Conservation (phyloP, 768 basidiomycete species). For the Boletellus sp. region DNA sequence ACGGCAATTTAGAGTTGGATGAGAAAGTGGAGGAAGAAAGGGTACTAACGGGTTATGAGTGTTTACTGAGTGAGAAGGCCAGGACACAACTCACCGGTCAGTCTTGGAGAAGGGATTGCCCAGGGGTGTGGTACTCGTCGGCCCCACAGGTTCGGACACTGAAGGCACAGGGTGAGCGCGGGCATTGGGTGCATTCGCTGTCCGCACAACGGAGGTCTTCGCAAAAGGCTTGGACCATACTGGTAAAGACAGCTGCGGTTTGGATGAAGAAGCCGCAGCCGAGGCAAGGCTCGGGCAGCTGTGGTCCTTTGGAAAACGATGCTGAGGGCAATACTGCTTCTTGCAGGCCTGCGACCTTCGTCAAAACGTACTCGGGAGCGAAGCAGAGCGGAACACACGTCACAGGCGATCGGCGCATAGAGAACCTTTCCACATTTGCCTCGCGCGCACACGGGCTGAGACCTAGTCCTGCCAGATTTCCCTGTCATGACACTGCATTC, state of each 20-base stretch:
- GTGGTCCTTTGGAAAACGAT: constrained; percentile 78
- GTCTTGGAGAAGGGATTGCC: constrained; percentile 42
- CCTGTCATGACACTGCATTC: constrained; percentile 73
- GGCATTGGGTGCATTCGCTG: constrained; percentile 6
- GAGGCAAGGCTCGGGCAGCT: constrained; percentile 38
- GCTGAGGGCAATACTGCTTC: constrained; percentile 69
- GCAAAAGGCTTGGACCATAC: constrained; percentile 4
- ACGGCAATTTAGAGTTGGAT: constrained; percentile 13
- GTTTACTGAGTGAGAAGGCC: constrained; percentile 38
- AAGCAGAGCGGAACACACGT: constrained; percentile 45
- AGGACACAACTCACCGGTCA: constrained; percentile 58
- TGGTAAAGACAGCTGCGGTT: constrained; percentile 1
- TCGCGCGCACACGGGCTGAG: constrained; percentile 56
- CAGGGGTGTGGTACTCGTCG: constrained; percentile 18
- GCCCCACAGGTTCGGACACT: constrained; percentile 6
- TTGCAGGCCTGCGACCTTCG: constrained; percentile 54
- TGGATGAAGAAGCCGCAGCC: constrained; percentile 11
- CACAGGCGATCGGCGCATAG: constrained; percentile 70
- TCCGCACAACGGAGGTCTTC: constrained; percentile 2
- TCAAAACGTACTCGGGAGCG: not conserved
- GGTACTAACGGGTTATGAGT: constrained; percentile 66
- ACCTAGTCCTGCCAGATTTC: constrained; percentile 42
- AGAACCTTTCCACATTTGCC: constrained; percentile 69
- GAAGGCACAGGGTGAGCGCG: constrained; percentile 1
- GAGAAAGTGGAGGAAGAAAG: constrained; percentile 22